A percentile compares a stretch with the other conserved stretches of the same genome.
Evolutionary conservation across 176 grass and related monocot species (phyloP).

Genomic region (Oryza punctata): DNA sequence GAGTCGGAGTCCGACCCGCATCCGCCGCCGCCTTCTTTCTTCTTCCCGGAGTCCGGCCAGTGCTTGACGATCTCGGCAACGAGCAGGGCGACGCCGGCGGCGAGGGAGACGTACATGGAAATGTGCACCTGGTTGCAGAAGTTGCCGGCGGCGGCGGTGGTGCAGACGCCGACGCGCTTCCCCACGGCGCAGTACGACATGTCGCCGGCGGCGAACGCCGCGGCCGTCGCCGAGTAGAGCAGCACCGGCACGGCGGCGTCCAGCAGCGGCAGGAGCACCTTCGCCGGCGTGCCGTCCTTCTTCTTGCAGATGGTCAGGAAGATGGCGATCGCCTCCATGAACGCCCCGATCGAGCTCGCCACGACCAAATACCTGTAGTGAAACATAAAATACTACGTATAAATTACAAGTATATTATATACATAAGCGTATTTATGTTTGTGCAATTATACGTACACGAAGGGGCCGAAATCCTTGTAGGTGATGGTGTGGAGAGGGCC

Average conservation of each 20-base stretch:
- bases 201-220: constrained; percentile 22
- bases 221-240: constrained; percentile 46
- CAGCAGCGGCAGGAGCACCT: constrained; percentile 30
- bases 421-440: background rate
- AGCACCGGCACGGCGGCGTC: constrained; percentile 36
- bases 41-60: background rate
- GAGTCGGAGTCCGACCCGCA: background rate
- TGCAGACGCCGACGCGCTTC: constrained; percentile 35
- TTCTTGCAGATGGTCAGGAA: constrained; percentile 44
- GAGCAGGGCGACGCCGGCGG: constrained; percentile 7
- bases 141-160: background rate
- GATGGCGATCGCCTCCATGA: constrained; percentile 38
- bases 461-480: constrained; percentile 39
- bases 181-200: constrained; percentile 45
- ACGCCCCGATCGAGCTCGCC: constrained; percentile 32
- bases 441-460: constrained; percentile 24
- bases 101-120: constrained; percentile 38
- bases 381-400: background rate
- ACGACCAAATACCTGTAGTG: constrained; percentile 36
- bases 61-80: constrained; percentile 21
- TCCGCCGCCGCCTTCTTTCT: background rate
- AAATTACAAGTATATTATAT: background rate
- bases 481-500: constrained; percentile 28
- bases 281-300: constrained; percentile 14
- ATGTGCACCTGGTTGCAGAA: constrained; percentile 52